Percentiles rank a stretch among this genome's conserved stretches.
Evolutionary conservation across 1,284 basidiomycete genomes (phyloP).

Genomic region (Rhodotorula sp.): DNA sequence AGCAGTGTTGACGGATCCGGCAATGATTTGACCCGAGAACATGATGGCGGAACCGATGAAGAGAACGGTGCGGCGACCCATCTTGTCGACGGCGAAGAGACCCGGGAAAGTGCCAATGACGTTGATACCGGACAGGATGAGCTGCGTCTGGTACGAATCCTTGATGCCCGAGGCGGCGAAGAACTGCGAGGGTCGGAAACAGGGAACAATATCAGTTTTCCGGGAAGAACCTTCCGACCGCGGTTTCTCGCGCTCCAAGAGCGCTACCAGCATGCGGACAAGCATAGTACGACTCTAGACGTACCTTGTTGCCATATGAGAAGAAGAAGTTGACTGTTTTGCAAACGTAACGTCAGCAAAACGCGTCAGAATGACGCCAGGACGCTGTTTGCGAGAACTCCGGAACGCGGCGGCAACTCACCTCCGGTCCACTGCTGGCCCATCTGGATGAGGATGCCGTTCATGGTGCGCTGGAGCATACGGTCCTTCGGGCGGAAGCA

Average conservation of each 20-base stretch:
- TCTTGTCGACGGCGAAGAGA: slow-evolving; percentile 49
- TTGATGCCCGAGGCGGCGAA: slow-evolving; percentile 50
- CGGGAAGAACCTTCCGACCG: neutral
- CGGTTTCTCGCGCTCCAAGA: neutral
- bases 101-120: slow-evolving; percentile 41
- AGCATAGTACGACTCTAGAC: neutral
- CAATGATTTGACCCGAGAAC: slow-evolving; percentile 53
- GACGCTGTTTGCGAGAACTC: too few species aligned
- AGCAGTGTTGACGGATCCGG: slow-evolving; percentile 47
- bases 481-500: slow-evolving; percentile 52
- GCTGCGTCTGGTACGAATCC: slow-evolving; percentile 52
- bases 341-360: too few species aligned
- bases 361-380: too few species aligned
- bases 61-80: slow-evolving; percentile 53
- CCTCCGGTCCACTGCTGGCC: slow-evolving; percentile 52
- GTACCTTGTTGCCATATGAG: slow-evolving; percentile 14
- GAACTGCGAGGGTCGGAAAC: slow-evolving; percentile 39
- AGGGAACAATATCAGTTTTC: slow-evolving; percentile 8
- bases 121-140: slow-evolving; percentile 50
- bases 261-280: neutral
- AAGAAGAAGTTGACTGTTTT: slow-evolving; percentile 26
- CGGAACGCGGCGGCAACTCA: slow-evolving; percentile 40
- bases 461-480: slow-evolving; percentile 50
- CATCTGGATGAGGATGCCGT: slow-evolving; percentile 47
- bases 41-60: slow-evolving; percentile 51